Conservation (phyloP, 2,329 filamentous ascomycete genomes). For the Whalleya microplaca region DNA sequence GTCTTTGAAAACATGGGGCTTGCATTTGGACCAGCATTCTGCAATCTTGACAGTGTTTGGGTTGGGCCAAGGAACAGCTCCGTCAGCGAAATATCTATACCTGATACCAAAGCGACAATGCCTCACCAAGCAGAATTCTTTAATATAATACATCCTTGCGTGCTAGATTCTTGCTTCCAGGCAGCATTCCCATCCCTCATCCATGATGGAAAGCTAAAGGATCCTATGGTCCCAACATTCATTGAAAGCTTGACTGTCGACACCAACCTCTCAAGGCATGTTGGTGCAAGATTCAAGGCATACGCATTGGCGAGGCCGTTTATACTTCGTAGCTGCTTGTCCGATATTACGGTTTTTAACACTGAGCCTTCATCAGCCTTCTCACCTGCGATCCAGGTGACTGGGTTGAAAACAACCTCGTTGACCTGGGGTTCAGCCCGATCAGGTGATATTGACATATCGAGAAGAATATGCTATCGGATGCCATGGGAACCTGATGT, state of each 20-base stretch:
- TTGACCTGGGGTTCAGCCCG: constrained; percentile 1
- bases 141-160: constrained; percentile 1
- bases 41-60: neutral
- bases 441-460: neutral
- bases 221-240: constrained; percentile 6
- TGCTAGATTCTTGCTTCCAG: constrained; percentile 4
- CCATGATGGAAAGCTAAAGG: neutral
- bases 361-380: neutral
- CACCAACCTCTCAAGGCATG: neutral
- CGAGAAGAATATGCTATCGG: constrained; percentile 5
- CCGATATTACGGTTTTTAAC: constrained; percentile 2
- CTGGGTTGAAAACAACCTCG: constrained; percentile 4
- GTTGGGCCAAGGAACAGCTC: neutral
- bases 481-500: constrained; percentile 1
- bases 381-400: neutral
- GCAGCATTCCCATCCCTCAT: constrained; percentile 1
- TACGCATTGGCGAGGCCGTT: neutral
- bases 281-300: constrained; percentile 2
- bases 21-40: neutral
- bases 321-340: constrained; percentile 1
- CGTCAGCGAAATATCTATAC: neutral
- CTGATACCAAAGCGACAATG: constrained; percentile 5
- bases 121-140: constrained; percentile 1
- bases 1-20: constrained; percentile 1
- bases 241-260: constrained; percentile 1